phyloP scores from a whole-genome alignment of 768 basidiomycete genomes.

The Hygrocybe coccinea region DNA sequence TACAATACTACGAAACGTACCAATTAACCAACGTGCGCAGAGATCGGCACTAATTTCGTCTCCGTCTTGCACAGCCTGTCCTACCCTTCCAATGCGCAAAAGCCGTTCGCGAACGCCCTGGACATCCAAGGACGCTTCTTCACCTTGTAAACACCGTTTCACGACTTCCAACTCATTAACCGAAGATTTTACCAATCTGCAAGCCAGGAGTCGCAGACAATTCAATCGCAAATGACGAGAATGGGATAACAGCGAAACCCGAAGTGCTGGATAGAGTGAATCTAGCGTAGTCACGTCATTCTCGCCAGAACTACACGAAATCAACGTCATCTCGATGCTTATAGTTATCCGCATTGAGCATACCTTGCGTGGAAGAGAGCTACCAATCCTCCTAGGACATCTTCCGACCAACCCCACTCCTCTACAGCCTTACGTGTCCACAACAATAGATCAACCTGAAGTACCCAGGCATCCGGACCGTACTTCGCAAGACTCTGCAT shows the following conservation, averaged over 20 bases:
- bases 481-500: conserved; percentile 48
- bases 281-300: conserved; percentile 32
- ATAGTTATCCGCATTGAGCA: conserved; percentile 6
- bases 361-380: conserved; percentile 46
- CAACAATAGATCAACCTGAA: conserved; percentile 38
- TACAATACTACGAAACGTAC: conserved; percentile 34
- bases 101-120: conserved; percentile 83
- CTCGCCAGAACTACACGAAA: conserved; percentile 13
- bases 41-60: conserved; percentile 58
- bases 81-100: conserved; percentile 68
- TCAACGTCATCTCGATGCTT: background rate
- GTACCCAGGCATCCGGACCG: conserved; percentile 42
- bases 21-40: conserved; percentile 67
- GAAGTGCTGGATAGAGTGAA: conserved; percentile 49
- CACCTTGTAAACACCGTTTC: conserved; percentile 69
- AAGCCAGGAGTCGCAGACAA: conserved; percentile 59
- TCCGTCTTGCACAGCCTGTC: conserved; percentile 51
- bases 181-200: conserved; percentile 42
- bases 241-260: conserved; percentile 62
- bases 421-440: conserved; percentile 47
- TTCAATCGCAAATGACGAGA: conserved; percentile 60
- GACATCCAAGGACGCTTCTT: conserved; percentile 72
- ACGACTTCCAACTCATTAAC: conserved; percentile 49
- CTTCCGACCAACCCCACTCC: conserved; percentile 56
- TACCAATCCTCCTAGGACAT: conserved; percentile 52